phyloP scores from a whole-genome alignment of 148 eudicot genomes.

The Persicaria tinctoria region DNA sequence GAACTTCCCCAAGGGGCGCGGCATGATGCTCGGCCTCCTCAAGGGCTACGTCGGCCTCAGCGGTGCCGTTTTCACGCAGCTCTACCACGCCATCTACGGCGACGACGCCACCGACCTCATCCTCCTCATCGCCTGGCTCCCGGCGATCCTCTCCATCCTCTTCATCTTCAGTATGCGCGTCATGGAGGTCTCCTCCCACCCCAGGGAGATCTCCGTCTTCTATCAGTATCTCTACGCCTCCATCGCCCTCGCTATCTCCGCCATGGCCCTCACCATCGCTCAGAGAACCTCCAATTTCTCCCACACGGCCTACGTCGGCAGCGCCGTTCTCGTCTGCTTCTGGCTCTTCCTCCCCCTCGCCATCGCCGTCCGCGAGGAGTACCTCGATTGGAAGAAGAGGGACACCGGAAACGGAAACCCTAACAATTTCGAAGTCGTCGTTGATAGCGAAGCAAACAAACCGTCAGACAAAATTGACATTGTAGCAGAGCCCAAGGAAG shows the following conservation, averaged over 20 bases:
- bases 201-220: constrained; percentile 28
- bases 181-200: constrained; percentile 18
- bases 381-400: constrained; percentile 13
- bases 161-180: constrained; percentile 18
- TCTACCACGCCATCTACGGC: constrained; percentile 29
- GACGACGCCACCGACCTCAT: constrained; percentile 24
- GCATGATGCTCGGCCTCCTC: constrained; percentile 26
- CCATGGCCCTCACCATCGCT: constrained; percentile 24
- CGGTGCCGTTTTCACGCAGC: constrained; percentile 32
- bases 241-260: constrained; percentile 22
- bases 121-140: constrained; percentile 29
- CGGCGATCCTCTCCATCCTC: constrained; percentile 24
- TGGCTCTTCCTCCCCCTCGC: constrained; percentile 18
- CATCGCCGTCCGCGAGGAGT: constrained; percentile 17
- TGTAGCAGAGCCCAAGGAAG: not conserved
- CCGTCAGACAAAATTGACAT: not conserved
- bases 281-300: constrained; percentile 11
- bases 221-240: constrained; percentile 32
- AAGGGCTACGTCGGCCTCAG: constrained; percentile 32
- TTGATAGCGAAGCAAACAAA: not conserved
- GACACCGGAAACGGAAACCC: not conserved
- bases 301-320: constrained; percentile 9
- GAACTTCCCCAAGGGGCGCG: constrained; percentile 32
- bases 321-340: constrained; percentile 18
- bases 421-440: not conserved